phyloP scores from a whole-genome alignment of 2,329 filamentous ascomycete species.

The Cryphonectria radicalis region DNA sequence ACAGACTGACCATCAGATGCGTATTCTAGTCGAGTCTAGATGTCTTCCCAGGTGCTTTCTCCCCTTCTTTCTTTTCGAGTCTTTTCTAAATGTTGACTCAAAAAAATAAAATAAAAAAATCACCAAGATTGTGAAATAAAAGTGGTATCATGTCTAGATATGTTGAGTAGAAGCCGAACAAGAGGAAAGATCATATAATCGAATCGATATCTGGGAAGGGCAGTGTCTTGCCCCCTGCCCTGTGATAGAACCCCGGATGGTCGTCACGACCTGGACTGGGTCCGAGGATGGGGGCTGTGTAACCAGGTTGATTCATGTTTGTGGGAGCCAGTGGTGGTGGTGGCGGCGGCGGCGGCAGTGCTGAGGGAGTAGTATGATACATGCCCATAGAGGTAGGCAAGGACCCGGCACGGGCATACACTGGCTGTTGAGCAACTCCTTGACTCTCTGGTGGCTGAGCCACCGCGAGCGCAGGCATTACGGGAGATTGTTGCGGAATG shows the following conservation, averaged over 20 bases:
- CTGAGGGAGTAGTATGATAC: background rate
- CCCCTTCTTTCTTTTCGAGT: background rate
- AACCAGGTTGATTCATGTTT: background rate
- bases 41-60: background rate
- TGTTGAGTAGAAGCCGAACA: background rate
- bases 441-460: background rate
- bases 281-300: background rate
- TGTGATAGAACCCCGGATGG: constrained; percentile 12
- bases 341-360: background rate
- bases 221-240: constrained; percentile 9
- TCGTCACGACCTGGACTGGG: background rate
- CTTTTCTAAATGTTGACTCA: background rate
- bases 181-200: background rate
- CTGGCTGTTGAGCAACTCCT: background rate
- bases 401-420: constrained; percentile 1
- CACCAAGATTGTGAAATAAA: background rate
- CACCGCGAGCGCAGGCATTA: background rate
- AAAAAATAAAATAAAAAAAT: background rate
- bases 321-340: background rate
- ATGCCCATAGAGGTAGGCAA: background rate
- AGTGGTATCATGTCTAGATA: background rate
- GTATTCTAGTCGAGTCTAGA: background rate
- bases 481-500: constrained; percentile 8
- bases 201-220: constrained; percentile 13
- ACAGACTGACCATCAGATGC: background rate